Evolutionary conservation across 768 basidiomycete species (phyloP).

Genomic region (Hydnum rufescens): DNA sequence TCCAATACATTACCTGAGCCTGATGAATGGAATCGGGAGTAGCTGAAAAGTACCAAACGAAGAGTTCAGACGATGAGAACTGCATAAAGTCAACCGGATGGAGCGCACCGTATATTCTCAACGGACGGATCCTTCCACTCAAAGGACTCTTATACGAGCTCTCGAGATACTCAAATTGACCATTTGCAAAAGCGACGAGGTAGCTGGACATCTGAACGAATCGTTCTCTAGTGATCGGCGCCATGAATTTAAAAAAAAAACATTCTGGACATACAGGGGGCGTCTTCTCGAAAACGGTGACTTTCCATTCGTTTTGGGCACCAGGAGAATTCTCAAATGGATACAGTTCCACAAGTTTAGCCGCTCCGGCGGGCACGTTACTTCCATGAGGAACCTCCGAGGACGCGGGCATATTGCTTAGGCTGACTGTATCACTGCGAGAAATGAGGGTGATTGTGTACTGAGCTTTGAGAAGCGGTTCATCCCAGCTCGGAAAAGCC

Average conservation of each 20-base stretch:
- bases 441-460: slow-evolving; percentile 54
- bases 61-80: not conserved
- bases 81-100: not conserved
- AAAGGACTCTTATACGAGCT: slow-evolving; percentile 59
- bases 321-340: too few relatives aligned
- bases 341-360: not conserved
- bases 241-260: too few relatives aligned
- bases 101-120: slow-evolving; percentile 58
- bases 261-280: slow-evolving; percentile 51
- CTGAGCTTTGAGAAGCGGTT: slow-evolving; percentile 67
- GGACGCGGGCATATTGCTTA: slow-evolving; percentile 71
- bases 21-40: slow-evolving; percentile 70
- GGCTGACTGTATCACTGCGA: slow-evolving; percentile 47
- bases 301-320: slow-evolving; percentile 41
- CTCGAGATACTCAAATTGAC: slow-evolving; percentile 53
- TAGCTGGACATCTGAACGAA: slow-evolving; percentile 53
- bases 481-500: slow-evolving; percentile 84
- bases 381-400: slow-evolving; percentile 38
- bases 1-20: too few relatives aligned
- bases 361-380: not conserved
- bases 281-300: slow-evolving; percentile 61
- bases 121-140: slow-evolving; percentile 58
- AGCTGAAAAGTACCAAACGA: slow-evolving; percentile 27
- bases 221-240: too few relatives aligned
- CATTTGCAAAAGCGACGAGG: slow-evolving; percentile 75